phyloP scores from a whole-genome alignment of 2,329 filamentous ascomycete species.

The Aspergillus spinulosporus region DNA sequence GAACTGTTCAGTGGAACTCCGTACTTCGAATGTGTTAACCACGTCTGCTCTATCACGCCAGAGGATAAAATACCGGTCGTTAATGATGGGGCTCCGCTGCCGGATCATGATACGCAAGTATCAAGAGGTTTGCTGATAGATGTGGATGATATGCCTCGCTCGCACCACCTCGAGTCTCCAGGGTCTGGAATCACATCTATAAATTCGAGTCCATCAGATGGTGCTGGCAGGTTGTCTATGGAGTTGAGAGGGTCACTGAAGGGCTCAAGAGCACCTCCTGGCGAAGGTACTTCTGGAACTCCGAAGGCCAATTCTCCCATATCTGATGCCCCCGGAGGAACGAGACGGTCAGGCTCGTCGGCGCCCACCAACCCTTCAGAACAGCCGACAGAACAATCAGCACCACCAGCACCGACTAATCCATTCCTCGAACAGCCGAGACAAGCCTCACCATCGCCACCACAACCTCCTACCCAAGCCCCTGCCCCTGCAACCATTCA shows the following conservation, averaged over 20 bases:
- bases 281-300: neutral
- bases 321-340: neutral
- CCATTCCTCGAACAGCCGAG: neutral
- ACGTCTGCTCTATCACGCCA: slow-evolving; percentile 43
- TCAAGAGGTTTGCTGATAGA: slow-evolving; percentile 21
- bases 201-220: slow-evolving; percentile 10
- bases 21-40: slow-evolving; percentile 48
- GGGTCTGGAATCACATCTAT: slow-evolving; percentile 4
- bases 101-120: neutral
- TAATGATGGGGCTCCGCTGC: slow-evolving; percentile 1
- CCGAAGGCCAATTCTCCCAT: neutral
- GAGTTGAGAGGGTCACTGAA: neutral
- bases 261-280: neutral
- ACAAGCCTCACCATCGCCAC: neutral
- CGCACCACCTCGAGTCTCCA: neutral
- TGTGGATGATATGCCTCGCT: slow-evolving; percentile 20
- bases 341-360: slow-evolving; percentile 3
- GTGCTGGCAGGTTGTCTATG: neutral
- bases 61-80: slow-evolving; percentile 21
- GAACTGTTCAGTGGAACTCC: slow-evolving; percentile 44
- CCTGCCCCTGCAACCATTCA: slow-evolving; percentile 8
- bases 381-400: slow-evolving; percentile 7
- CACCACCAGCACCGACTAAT: neutral
- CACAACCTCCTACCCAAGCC: neutral
- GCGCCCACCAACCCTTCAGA: slow-evolving; percentile 16